Conservation (phyloP, 352 stramenopile genomes). For the Phytophthora ramorum region DNA sequence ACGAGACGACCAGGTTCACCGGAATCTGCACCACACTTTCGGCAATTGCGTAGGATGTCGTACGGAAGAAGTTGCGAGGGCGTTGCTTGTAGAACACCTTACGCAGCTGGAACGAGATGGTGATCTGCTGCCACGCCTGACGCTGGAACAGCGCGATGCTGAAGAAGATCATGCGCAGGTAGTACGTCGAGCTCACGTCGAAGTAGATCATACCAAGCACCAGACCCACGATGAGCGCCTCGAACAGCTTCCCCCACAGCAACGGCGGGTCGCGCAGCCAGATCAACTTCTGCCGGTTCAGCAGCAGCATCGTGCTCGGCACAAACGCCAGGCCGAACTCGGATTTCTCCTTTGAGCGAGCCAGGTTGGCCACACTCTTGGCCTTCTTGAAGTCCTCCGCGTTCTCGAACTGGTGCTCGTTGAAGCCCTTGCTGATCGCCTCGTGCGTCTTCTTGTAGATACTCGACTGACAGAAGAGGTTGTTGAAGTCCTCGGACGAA, state of each 20-base stretch:
- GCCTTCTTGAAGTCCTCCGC: no score
- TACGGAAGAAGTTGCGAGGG: slow-evolving; percentile 91
- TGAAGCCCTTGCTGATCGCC: no score
- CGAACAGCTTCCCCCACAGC: slow-evolving; percentile 70
- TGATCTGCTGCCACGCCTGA: slow-evolving; percentile 78
- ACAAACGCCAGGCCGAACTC: no score
- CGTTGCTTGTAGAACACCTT: slow-evolving; percentile 93
- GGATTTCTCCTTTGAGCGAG: no score
- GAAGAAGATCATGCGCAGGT: slow-evolving; percentile 83
- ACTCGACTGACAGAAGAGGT: slow-evolving; percentile 66
- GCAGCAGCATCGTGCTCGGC: no score
- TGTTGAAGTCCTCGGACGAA: slow-evolving; percentile 59
- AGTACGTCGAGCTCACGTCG: slow-evolving; percentile 57
- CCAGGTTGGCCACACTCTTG: no score
- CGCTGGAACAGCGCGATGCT: slow-evolving; percentile 73
- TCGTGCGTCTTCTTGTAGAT: no score
- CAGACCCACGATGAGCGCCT: slow-evolving; percentile 77
- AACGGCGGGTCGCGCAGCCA: slow-evolving; percentile 68
- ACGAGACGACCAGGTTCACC: slow-evolving; percentile 71
- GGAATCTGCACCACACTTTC: slow-evolving; percentile 66
- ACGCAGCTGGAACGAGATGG: slow-evolving; percentile 82
- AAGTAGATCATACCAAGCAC: slow-evolving; percentile 86
- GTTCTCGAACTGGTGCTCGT: no score
- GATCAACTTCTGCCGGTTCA: no score
- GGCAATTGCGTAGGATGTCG: slow-evolving; percentile 82